These are phyloP conservation scores for Coemansia sp. DNA, from an alignment of 192 early-diverging fungal species.

Conservation along the genomic window DNA sequence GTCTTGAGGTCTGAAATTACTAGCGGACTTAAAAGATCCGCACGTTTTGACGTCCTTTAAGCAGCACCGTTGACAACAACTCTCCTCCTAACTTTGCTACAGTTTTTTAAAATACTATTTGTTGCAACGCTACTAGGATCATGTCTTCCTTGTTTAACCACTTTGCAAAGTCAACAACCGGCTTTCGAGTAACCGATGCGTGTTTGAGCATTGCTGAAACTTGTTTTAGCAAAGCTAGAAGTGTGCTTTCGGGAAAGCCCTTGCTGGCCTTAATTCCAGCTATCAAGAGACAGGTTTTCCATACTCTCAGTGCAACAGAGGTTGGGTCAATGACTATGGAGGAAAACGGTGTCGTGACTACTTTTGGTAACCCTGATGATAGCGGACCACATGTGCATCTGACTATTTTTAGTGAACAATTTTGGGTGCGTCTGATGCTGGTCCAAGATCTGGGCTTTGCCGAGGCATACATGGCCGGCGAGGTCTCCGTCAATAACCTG, in stretches of 20 bases:
- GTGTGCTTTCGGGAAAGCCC: conserved; percentile 11
- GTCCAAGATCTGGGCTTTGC: conserved; percentile 60
- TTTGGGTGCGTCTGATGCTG: conserved; percentile 65
- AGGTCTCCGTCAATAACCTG: conserved; percentile 60
- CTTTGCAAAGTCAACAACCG: conserved; percentile 10
- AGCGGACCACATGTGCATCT: conserved; percentile 42
- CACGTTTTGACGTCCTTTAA: too few relatives aligned
- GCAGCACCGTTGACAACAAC: too few relatives aligned
- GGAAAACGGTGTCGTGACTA: conserved; percentile 23
- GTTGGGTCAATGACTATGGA: conserved; percentile 48
- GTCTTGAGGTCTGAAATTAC: too few relatives aligned
- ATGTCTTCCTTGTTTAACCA: conserved; percentile 15
- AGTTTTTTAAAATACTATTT: not conserved
- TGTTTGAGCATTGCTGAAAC: conserved; percentile 17
- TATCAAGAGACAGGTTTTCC: conserved; percentile 27
- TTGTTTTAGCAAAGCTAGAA: conserved; percentile 14
- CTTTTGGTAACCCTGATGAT: conserved; percentile 51
- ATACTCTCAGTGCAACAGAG: conserved; percentile 30
- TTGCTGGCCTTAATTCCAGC: conserved; percentile 18
- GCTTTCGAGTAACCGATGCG: conserved; percentile 15
- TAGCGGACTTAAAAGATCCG: too few relatives aligned
- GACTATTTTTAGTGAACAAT: conserved; percentile 56
- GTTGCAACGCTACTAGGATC: not conserved
- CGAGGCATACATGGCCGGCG: conserved; percentile 70
- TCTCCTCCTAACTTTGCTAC: not conserved